Conservation (phyloP, 2,329 filamentous ascomycete species). For the Ophiosphaerella narmari region DNA sequence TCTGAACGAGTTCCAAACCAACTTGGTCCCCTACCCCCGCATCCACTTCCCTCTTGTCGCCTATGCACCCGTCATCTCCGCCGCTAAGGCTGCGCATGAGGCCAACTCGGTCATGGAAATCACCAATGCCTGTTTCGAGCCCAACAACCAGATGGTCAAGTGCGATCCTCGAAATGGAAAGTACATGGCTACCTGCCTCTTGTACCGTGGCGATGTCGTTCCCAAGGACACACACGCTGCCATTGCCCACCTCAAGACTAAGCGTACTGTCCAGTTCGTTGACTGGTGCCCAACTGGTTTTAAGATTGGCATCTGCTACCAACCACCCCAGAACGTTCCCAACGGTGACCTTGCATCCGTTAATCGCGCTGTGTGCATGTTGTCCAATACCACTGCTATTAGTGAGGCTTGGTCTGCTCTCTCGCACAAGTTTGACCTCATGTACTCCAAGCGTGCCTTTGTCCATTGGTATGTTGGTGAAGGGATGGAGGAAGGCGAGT, state of each 20-base stretch:
- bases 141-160: constrained; percentile 79
- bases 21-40: constrained; percentile 73
- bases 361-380: constrained; percentile 87
- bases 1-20: constrained; percentile 78
- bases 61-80: constrained; percentile 73
- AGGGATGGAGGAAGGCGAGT: constrained; percentile 92
- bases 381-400: constrained; percentile 76
- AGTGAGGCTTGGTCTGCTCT: constrained; percentile 74
- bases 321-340: constrained; percentile 86
- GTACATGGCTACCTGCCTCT: constrained; percentile 75
- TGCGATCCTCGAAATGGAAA: constrained; percentile 76
- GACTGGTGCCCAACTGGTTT: constrained; percentile 78
- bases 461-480: constrained; percentile 84
- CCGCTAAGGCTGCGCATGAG: constrained; percentile 79
- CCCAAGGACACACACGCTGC: constrained; percentile 71
- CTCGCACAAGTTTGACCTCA: constrained; percentile 76
- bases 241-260: constrained; percentile 70
- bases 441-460: constrained; percentile 78
- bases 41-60: constrained; percentile 76
- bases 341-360: constrained; percentile 98
- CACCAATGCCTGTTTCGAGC: constrained; percentile 69
- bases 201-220: constrained; percentile 74
- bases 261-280: constrained; percentile 73
- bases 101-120: constrained; percentile 84
- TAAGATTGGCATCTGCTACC: constrained; percentile 77